Percentiles rank a stretch among this genome's conserved stretches.
Conservation (phyloP, 225 moss, liverwort and hornwort genomes). For the Physcomitrellopsis africana region DNA sequence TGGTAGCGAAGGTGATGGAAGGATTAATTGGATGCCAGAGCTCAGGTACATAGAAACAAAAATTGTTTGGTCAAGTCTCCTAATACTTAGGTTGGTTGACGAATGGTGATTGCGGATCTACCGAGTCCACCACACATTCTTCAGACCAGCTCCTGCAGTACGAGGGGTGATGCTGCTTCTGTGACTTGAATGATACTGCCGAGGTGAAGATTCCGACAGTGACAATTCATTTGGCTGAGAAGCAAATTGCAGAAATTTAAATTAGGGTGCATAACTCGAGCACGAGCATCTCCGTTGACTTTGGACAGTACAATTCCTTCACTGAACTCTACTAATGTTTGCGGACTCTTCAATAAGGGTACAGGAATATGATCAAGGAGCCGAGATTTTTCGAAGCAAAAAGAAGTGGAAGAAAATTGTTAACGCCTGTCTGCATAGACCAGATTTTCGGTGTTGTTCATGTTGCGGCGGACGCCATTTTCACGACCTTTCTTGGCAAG, state of each 20-base stretch:
- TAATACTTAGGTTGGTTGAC: background rate
- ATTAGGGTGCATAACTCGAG: background rate
- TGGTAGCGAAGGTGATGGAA: background rate
- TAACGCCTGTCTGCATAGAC: slow-evolving; percentile 6
- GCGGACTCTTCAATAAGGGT: background rate
- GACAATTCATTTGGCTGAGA: background rate
- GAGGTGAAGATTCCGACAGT: background rate
- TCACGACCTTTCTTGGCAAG: slow-evolving; percentile 30
- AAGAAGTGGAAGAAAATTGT: background rate
- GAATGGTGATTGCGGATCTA: background rate
- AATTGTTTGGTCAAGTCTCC: slow-evolving; percentile 4
- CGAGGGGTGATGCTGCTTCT: background rate
- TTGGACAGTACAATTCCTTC: too few relatives aligned
- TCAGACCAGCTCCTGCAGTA: too few relatives aligned
- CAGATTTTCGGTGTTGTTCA: slow-evolving; percentile 46
- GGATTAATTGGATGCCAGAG: background rate
- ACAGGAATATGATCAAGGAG: too few relatives aligned
- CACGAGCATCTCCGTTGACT: background rate
- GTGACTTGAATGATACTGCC: background rate
- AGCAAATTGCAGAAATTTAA: background rate
- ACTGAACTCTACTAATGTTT: too few relatives aligned
- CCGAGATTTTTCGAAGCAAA: too few relatives aligned
- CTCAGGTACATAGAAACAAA: slow-evolving; percentile 1
- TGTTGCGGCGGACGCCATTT: slow-evolving; percentile 36
- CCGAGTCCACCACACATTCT: background rate